Evolutionary conservation across 805 yeast genomes (phyloP).

Genomic region (Clavispora carvajalis): DNA sequence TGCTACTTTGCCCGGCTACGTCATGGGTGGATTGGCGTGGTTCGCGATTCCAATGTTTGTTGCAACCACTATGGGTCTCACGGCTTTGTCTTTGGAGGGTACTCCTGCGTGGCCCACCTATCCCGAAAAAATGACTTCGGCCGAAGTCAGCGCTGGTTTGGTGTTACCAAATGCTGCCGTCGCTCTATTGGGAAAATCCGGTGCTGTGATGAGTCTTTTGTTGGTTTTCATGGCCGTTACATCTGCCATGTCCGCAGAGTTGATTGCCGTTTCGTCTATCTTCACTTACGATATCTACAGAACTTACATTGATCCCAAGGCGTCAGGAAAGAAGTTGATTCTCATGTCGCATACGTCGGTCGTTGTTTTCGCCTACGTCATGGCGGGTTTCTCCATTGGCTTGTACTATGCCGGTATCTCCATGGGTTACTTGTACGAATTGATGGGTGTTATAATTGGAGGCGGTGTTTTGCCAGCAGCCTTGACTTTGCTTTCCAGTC

Average conservation of each 20-base stretch:
- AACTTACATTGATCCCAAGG: constrained; percentile 72
- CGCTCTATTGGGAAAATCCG: constrained; percentile 80
- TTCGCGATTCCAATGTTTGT: constrained; percentile 81
- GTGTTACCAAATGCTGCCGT: constrained; percentile 76
- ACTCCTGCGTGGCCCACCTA: constrained; percentile 75
- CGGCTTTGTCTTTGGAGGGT: constrained; percentile 67
- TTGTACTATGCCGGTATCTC: constrained; percentile 75
- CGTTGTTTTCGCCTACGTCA: constrained; percentile 47
- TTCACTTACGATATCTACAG: constrained; percentile 83
- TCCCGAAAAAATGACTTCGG: constrained; percentile 59
- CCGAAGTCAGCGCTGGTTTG: constrained; percentile 76
- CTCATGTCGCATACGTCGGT: constrained; percentile 64
- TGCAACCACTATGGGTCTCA: constrained; percentile 84
- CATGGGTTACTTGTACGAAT: constrained; percentile 81
- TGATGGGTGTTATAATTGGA: constrained; percentile 87
- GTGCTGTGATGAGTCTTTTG: constrained; percentile 76
- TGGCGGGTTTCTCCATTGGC: constrained; percentile 84
- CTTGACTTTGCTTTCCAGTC: constrained; percentile 56
- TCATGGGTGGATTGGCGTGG: constrained; percentile 87
- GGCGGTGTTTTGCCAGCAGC: constrained; percentile 80
- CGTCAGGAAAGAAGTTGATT: constrained; percentile 69
- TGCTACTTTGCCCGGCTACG: constrained; percentile 82
- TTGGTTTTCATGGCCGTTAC: constrained; percentile 90
- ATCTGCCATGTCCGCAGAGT: constrained; percentile 87
- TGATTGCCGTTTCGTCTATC: constrained; percentile 81